A percentile compares a stretch with the other conserved stretches of the same genome.
These are phyloP conservation scores for Marchantia polymorpha DNA, from an alignment of 225 moss, liverwort and hornwort species.

Conservation along the genomic window DNA sequence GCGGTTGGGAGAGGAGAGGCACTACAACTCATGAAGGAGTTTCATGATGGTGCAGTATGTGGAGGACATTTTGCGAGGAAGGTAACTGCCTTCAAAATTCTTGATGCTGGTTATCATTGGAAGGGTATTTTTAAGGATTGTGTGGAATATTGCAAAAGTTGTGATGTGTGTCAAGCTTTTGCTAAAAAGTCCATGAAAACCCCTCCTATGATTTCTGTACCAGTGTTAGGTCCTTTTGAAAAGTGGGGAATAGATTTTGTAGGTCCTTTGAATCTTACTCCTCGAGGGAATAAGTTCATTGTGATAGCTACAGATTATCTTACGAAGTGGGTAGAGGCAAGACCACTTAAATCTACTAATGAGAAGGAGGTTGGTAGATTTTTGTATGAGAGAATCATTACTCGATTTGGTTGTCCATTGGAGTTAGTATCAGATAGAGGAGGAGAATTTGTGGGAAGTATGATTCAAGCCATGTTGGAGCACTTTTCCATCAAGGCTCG, in stretches of 20 bases:
- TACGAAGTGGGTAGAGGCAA: conserved; percentile 1
- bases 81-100: neutral
- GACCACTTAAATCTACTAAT: neutral
- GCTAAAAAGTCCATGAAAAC: neutral
- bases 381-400: neutral
- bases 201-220: neutral
- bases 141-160: neutral
- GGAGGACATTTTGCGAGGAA: neutral
- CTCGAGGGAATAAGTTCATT: neutral
- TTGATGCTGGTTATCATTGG: neutral
- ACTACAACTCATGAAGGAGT: neutral
- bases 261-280: neutral
- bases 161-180: neutral
- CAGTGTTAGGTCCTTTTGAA: neutral
- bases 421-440: neutral
- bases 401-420: neutral
- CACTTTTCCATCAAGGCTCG: neutral
- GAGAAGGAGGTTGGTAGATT: neutral
- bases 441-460: neutral
- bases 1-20: neutral
- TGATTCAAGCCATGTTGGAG: neutral
- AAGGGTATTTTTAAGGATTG: neutral
- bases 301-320: conserved; percentile 7
- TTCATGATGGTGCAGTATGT: neutral
- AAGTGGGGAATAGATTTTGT: conserved; percentile 3